Evolutionary conservation across 73 alveolate genomes (phyloP), one percentile per base, ranked within the genome.

Genomic region (Paramecium caudatum): DNA sequence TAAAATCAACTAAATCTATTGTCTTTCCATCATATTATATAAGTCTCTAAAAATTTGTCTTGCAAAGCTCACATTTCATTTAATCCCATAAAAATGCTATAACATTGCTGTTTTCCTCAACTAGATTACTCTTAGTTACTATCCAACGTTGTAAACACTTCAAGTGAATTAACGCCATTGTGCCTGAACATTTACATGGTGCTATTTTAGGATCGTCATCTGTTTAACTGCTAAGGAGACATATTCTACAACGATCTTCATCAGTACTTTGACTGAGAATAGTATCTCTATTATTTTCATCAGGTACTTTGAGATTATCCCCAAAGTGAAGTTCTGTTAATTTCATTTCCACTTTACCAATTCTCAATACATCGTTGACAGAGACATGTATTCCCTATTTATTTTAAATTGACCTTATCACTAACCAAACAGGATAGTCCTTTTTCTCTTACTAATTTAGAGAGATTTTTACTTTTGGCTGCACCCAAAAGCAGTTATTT

Each of bases 181-280:
- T 92, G n/a, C 99, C 99, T 0, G 98, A 91, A 80, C 99, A 97
- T 39, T 92, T 88, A 87, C 99, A 97, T 17, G 99, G 99, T 39
- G 96, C 94, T 80, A 97, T 94, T 34, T 95, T 91, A 45, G 99
- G 99, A 91, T 96, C 91, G 34, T 90, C 93, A 13, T 12, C 43
- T 17, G 82, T 46, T 16, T 45, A 49, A 19, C 21, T 46, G 33
- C 83, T 81, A 8, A 16, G 6, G n/a, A 90, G 91, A 81, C 94
- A 90, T 19, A 90, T 25, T 90, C 94, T 41, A 47, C 94, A 90
- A 15, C 43, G 90, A 4, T 36, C 8, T 8, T 50, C 94, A 25
- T 41, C 93, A 47, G 15, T 33, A 91, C 43, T 36, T 10, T 32
- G 8, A 21, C 45, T 39, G 13, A 39, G 3, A 39, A 74, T 21